Percentiles rank a stretch among this genome's conserved stretches.
These are phyloP conservation scores for Corymbia calophylla DNA, from an alignment of 441 rosid species.

Conservation along the genomic window DNA sequence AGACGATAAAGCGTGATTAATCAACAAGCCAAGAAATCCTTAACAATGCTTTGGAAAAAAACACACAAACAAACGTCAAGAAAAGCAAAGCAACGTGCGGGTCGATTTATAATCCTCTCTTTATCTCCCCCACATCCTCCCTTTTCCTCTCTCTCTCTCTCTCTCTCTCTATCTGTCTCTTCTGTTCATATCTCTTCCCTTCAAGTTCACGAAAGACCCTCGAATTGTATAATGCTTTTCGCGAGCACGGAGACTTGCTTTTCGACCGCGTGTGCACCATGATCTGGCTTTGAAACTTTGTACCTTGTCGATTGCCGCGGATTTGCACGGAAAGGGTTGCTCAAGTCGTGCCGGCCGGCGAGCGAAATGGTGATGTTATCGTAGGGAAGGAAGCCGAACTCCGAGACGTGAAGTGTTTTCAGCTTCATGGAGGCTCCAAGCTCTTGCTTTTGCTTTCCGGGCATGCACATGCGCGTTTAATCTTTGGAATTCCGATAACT, in stretches of 20 bases:
- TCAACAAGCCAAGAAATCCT: not conserved
- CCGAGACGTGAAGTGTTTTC: not conserved
- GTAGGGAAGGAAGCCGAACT: not conserved
- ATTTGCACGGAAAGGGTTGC: not conserved
- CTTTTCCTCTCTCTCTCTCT: not conserved
- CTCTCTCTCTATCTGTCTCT: not conserved
- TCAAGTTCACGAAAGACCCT: not conserved
- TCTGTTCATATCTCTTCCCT: not conserved
- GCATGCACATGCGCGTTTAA: not conserved
- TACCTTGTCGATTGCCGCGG: not conserved
- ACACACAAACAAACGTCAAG: not conserved
- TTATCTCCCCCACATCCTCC: not conserved
- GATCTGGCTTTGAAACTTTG: not conserved
- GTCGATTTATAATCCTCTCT: not conserved
- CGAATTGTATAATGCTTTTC: not conserved
- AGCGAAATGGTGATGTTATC: not conserved
- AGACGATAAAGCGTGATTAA: not conserved
- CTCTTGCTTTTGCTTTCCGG: not conserved
- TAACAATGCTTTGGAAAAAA: not conserved
- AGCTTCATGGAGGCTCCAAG: not conserved
- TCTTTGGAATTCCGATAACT: not conserved
- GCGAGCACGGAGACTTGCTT: not conserved
- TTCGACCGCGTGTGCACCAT: not conserved
- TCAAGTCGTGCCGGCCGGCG: not conserved
- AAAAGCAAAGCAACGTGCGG: not conserved